These are phyloP conservation scores for Hypoxylon intermedium DNA, from an alignment of 495 filamentous ascomycete genomes.

Conservation along the genomic window DNA sequence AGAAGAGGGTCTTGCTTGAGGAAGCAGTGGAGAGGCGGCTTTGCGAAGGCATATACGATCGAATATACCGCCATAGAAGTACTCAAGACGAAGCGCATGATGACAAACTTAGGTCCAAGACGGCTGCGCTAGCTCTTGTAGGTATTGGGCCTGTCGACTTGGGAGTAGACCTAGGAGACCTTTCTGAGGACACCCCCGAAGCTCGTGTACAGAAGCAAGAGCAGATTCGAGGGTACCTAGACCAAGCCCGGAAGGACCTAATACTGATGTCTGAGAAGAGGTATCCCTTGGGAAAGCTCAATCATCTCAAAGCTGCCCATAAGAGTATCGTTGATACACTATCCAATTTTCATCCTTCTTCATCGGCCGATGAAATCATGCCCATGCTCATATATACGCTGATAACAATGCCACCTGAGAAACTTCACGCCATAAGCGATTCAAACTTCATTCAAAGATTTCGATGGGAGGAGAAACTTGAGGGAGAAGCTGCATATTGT, in stretches of 20 bases:
- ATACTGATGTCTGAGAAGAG: slow-evolving; percentile 84
- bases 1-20: slow-evolving; percentile 78
- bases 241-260: slow-evolving; percentile 74
- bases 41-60: slow-evolving; percentile 84
- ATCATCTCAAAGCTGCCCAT: slow-evolving; percentile 84
- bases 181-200: slow-evolving; percentile 51
- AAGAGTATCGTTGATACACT: slow-evolving; percentile 94
- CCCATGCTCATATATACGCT: slow-evolving; percentile 95
- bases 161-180: slow-evolving; percentile 73
- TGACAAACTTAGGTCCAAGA: slow-evolving; percentile 93
- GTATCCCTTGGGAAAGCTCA: slow-evolving; percentile 90
- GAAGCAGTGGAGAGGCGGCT: slow-evolving; percentile 90
- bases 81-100: slow-evolving; percentile 95
- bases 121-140: slow-evolving; percentile 86
- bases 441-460: slow-evolving; percentile 93
- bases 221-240: slow-evolving; percentile 74
- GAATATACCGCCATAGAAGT: slow-evolving; percentile 87
- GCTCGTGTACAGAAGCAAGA: slow-evolving; percentile 68
- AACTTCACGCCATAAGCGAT: slow-evolving; percentile 90
- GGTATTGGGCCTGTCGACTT: slow-evolving; percentile 89
- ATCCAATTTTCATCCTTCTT: slow-evolving; percentile 78
- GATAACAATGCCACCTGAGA: slow-evolving; percentile 86
- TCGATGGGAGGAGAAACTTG: slow-evolving; percentile 81
- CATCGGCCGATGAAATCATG: slow-evolving; percentile 95
- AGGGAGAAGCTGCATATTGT: slow-evolving; percentile 94